Evolutionary conservation across 441 rosid genomes (phyloP), one percentile per base, ranked within the genome.

Genomic region (Erodium chrysanthum): DNA sequence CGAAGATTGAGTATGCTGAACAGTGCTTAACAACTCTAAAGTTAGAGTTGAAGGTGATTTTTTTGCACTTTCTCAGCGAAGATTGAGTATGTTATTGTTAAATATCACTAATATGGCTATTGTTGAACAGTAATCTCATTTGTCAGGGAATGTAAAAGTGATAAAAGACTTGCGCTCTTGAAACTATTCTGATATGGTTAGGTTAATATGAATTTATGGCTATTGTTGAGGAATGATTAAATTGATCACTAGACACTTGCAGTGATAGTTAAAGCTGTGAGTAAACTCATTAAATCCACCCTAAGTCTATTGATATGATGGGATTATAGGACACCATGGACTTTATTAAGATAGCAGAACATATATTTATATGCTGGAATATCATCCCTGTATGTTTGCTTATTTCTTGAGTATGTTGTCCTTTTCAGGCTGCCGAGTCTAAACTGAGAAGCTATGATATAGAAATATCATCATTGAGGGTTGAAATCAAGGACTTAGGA

Each of bases 401-500:
- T 66, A 64, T 69, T 22, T 58, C 3, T 64, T 35, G 22, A 12
- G 22, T 66, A 25, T 64, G 40, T 27, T 71, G 31, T 74, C 23
- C 69, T 76, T 75, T 84, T 79, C 89, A 95, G 97, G 92, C 92
- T 72, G 97, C 99, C 29, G 89, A 90, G 77, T 90, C 96, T 40
- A 92, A 89, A 75, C 74, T 95, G 48, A 76, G 67, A 82, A 92
- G 86, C 81, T 95, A 81, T 73, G 92, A 86, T 66, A 64, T 81
- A 66, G 98, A 90, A 77, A 81, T 83, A 69, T 79, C 86, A 68
- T 82, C 87, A 15, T 70, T 86, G 71, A 90, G 84, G 79, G 67
- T 69, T 42, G 88, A 88, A 70, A 79, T 85, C 64, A 89, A 81
- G 76, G 89, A 75, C 66, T 73, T 86, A 75, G 65, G 67, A 70